These are phyloP conservation scores for Cryphonectria japonica DNA, from an alignment of 2,329 filamentous ascomycete genomes.

Conservation along the genomic window DNA sequence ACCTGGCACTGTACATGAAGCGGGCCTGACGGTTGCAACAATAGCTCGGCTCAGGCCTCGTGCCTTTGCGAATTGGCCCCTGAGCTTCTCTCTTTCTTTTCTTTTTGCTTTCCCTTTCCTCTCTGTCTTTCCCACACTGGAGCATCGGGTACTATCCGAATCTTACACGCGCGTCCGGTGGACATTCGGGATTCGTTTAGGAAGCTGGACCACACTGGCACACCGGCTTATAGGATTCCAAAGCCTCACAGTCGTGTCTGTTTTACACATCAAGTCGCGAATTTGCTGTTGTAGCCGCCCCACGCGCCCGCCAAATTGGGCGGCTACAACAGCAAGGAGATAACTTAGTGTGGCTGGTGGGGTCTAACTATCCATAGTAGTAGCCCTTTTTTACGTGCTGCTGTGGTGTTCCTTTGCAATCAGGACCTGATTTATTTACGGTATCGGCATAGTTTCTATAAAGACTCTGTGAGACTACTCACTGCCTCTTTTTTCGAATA, in stretches of 20 bases:
- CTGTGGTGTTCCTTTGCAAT: no score
- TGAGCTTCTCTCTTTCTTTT: background rate
- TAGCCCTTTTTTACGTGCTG: no score
- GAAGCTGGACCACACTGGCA: background rate
- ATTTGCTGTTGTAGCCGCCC: no score
- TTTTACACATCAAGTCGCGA: no score
- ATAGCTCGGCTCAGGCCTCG: background rate
- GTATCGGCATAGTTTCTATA: no score
- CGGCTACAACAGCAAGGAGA: no score
- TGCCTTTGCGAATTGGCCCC: background rate
- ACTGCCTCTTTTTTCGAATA: no score
- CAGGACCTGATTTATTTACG: no score
- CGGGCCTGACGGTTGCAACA: background rate
- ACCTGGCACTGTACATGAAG: conserved; percentile 9
- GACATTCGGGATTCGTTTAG: background rate
- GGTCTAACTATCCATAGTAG: no score
- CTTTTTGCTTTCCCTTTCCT: background rate
- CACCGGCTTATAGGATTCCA: background rate
- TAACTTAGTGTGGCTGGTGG: no score
- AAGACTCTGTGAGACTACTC: no score
- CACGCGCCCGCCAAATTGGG: no score
- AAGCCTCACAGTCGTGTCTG: background rate
- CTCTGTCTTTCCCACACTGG: background rate
- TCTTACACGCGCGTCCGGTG: background rate
- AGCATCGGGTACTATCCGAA: conserved; percentile 6